Percentiles rank a stretch among this genome's conserved stretches.
Evolutionary conservation across 108 stramenopile genomes (phyloP).

Genomic region (Fistulifera solaris): DNA sequence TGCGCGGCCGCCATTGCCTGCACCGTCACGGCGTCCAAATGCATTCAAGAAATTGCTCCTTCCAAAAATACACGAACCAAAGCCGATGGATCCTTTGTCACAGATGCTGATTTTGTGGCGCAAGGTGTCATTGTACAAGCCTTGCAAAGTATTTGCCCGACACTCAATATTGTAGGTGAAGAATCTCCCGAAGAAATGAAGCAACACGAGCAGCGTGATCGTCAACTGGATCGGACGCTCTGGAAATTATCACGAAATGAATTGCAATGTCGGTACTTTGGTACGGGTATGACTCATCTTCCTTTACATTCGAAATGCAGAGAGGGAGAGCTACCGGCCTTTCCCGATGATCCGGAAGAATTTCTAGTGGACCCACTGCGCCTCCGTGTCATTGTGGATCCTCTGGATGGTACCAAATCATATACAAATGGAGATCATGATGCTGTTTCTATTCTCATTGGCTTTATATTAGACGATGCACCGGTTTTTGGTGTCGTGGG

Average conservation of each 20-base stretch:
- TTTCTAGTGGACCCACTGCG: conserved; percentile 18
- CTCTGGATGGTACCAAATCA: conserved; percentile 75
- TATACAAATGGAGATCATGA: conserved; percentile 65
- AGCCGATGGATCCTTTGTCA: conserved; percentile 44
- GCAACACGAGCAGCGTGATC: conserved; percentile 17
- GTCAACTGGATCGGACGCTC: conserved; percentile 9
- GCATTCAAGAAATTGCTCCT: conserved; percentile 19
- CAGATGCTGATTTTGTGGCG: conserved; percentile 48
- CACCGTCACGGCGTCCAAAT: conserved; percentile 30
- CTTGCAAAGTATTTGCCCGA: conserved; percentile 15
- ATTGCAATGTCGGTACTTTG: not conserved
- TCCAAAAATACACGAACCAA: conserved; percentile 33
- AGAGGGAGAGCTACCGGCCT: not conserved
- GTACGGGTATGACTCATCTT: not conserved
- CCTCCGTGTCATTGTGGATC: conserved; percentile 69
- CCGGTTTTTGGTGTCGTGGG: conserved; percentile 57
- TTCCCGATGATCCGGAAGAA: not conserved
- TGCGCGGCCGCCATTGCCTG: conserved; percentile 26
- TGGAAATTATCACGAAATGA: not conserved
- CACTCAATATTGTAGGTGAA: conserved; percentile 44
- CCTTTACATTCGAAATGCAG: not conserved
- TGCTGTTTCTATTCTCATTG: conserved; percentile 63
- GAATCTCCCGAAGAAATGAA: conserved; percentile 35
- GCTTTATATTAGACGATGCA: conserved; percentile 35
- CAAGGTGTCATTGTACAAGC: conserved; percentile 39